Conservation (phyloP, 495 filamentous ascomycete genomes). For the Aspergillus sparsus region DNA sequence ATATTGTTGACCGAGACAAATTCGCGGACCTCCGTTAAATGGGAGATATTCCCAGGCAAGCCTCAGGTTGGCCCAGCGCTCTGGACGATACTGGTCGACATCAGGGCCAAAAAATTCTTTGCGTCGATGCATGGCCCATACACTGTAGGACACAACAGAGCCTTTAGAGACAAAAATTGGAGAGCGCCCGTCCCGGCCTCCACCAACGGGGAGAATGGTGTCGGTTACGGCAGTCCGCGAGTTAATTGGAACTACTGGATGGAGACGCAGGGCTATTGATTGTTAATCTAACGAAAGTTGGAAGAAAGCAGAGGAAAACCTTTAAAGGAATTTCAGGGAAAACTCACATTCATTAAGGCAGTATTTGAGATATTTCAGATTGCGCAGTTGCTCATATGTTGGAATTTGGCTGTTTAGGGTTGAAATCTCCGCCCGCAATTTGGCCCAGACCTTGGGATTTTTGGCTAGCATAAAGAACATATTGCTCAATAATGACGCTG, state of each 20-base stretch:
- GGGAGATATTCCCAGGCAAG: constrained; percentile 62
- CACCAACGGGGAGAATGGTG: constrained; percentile 55
- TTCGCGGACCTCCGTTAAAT: constrained; percentile 64
- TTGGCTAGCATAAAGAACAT: constrained; percentile 54
- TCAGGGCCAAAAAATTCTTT: constrained; percentile 36
- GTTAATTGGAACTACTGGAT: constrained; percentile 52
- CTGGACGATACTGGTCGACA: constrained; percentile 35
- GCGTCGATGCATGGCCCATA: constrained; percentile 23
- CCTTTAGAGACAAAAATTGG: constrained; percentile 35
- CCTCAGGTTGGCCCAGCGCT: constrained; percentile 35
- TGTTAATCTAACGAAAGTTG: too few relatives aligned
- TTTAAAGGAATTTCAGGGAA: neutral
- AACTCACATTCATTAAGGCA: constrained; percentile 45
- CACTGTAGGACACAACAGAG: constrained; percentile 20
- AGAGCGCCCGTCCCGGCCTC: constrained; percentile 48
- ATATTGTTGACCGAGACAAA: constrained; percentile 55
- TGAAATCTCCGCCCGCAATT: constrained; percentile 47
- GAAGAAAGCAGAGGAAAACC: constrained; percentile 11
- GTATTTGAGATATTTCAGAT: constrained; percentile 42
- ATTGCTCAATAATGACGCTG: constrained; percentile 53
- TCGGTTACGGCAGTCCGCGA: constrained; percentile 42
- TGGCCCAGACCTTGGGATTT: constrained; percentile 39
- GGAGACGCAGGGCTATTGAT: constrained; percentile 24
- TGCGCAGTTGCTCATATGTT: constrained; percentile 34
- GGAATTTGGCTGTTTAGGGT: constrained; percentile 36